Base-by-base conservation (phyloP, 1,139 yeast genomes). In the Pichiaceae sp. region DNA sequence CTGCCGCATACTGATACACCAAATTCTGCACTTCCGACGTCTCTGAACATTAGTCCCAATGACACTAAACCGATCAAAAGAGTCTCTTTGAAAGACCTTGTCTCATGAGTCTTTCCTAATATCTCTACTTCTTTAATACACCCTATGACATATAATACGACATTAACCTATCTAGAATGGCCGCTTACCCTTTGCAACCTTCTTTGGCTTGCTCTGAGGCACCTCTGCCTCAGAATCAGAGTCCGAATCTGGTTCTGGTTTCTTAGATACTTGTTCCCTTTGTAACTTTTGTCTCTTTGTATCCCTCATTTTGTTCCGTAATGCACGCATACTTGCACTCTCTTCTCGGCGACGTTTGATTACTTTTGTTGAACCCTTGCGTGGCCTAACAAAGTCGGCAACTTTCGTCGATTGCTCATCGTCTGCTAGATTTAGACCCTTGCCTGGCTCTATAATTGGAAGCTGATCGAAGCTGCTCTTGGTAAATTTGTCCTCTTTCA, bases 371-470 rank as follows among this genome's bases (percentile, higher is more conserved):
- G n/a, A 8, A 25, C n/a, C 32, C 11, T 26, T 21, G 9, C 29
- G 29, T 11, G 29, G 27, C 20, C 31, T 38, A 7, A 40, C 29
- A 34, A 43, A 43, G 12, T 42, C 46, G 14, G 31, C 29, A 11
- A 43, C 40, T 6, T 39, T 45, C 3, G 34, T 35, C 14, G 3
- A 17, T 11, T 17, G 15, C 7, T 24, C 42, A n/a, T 34, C 48
- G 3, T 51, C 38, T 26, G 24, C 60, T 44, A 38, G 52, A 39
- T 36, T 45, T 4, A 67, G 53, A 0, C 70, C 68, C 2, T 62
- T 50, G 0, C 79, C 80, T 39, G 53, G 63, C 14, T 68, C 62
- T 1, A 74, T 60, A 4, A 72, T 65, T 2, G 75, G 73, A 36
- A 70, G 51, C n/a, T 43, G 36, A 23, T 44, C 46, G 35, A 53